Base-by-base conservation (phyloP, 83 land plant species). In the Diphasiastrum complanatum region DNA sequence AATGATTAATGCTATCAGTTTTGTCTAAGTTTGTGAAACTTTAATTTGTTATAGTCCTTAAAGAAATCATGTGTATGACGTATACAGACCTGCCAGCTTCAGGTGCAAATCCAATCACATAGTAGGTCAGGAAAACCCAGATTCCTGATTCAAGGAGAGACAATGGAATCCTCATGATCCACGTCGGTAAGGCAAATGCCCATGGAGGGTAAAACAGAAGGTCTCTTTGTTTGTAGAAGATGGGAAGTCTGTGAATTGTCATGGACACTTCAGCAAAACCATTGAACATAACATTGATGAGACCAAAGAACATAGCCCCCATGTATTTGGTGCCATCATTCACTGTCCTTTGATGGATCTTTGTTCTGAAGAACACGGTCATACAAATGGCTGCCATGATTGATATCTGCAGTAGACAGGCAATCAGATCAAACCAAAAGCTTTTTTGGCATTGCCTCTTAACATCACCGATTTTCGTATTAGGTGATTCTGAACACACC, bases 191-290 rank as follows among this genome's bases (percentile, higher is more conserved):
- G 16, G 85, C 32, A 35, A 71, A 81, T 52, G 88, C 85, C 88
- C 88, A 84, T 23, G 88, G 24, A 20, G 88, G 88, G 43, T 51
- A 84, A 45, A 84, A 81, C 3, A 81, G 73, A 26, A 84, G 67
- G 53, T 84, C 88, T 33, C 88, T 68, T 57, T 84, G 85, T 68
- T 84, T 84, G 78, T 78, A 84, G 64, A 84, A 84, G 14, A 81
- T 80, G 1, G 88, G 88, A 37, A 84, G 82, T 31, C 75, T 75
- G 47, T 45, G 8, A 25, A 81, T 64, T 3, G 83, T 79, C 78
- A 84, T 14, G 14, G 85, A 30, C 14, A 84, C 77, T 47, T 84
- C 88, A 12, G 88, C 74, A 54, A 75, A 78, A 26, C 88, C 88
- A 61, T 84, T 84, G 55, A 84, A 84, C 82, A 78, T 72, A 11